phyloP scores from a whole-genome alignment of 805 yeast species.

The Torulaspora franciscae region DNA sequence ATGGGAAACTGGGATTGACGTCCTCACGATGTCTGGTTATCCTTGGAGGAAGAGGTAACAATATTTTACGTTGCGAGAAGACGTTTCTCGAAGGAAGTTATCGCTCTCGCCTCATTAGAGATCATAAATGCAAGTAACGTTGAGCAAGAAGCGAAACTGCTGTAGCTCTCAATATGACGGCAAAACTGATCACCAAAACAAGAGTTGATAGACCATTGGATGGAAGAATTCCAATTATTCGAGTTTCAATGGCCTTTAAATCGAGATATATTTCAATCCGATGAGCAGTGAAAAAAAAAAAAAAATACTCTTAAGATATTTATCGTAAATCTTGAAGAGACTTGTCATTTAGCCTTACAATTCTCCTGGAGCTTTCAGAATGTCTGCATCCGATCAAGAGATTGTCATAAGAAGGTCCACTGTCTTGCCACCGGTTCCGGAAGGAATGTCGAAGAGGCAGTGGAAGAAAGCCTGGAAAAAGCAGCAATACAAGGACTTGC shows the following conservation, averaged over 20 bases:
- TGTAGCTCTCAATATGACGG: too few relatives aligned
- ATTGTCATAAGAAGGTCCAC: slow-evolving; percentile 13
- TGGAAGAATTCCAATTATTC: background rate
- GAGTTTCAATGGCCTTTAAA: background rate
- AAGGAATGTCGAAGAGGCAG: slow-evolving; percentile 80
- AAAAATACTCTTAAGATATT: background rate
- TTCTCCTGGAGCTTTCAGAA: background rate
- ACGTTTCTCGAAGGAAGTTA: too few relatives aligned
- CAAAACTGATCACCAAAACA: too few relatives aligned
- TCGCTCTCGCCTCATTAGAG: too few relatives aligned
- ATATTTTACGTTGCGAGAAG: too few relatives aligned
- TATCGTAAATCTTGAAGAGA: too few relatives aligned
- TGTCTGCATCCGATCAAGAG: slow-evolving; percentile 7
- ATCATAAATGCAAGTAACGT: too few relatives aligned
- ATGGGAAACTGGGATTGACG: too few relatives aligned
- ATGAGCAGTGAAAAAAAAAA: slow-evolving; percentile 9
- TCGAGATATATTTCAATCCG: slow-evolving; percentile 13
- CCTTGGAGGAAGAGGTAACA: too few relatives aligned
- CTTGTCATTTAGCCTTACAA: background rate
- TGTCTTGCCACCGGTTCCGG: slow-evolving; percentile 50
- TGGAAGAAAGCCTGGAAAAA: slow-evolving; percentile 70
- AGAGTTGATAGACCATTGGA: too few relatives aligned
- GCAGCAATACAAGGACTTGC: slow-evolving; percentile 56
- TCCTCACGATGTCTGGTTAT: too few relatives aligned
- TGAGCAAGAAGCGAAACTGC: too few relatives aligned